These are phyloP conservation scores for Malus hybrid DNA, from an alignment of 331 rosid species.

Conservation along the genomic window DNA sequence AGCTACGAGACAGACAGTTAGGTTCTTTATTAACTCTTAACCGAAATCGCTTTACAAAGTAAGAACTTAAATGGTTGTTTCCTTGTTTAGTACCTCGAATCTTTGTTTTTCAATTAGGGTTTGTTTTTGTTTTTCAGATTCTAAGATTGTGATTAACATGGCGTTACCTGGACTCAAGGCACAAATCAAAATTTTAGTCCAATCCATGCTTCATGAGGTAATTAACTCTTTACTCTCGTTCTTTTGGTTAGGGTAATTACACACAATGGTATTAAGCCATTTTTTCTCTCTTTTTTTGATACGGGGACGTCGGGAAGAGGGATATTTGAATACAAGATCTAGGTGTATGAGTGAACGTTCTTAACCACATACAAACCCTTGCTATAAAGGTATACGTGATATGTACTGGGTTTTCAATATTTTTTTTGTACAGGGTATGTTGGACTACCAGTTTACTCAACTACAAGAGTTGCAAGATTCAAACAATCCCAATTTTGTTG, in stretches of 20 bases:
- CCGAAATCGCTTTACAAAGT: too few relatives aligned
- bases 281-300: too few relatives aligned
- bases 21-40: too few relatives aligned
- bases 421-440: not conserved
- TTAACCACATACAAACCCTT: not conserved
- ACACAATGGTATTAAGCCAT: not conserved
- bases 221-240: not conserved
- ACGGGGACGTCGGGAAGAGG: not conserved
- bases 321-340: too few relatives aligned
- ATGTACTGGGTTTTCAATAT: too few relatives aligned
- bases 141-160: not conserved
- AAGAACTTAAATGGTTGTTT: not conserved
- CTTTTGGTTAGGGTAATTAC: too few relatives aligned
- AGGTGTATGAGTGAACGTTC: not conserved
- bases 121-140: not conserved
- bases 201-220: slow-evolving; percentile 21
- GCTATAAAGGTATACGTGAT: too few relatives aligned
- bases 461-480: slow-evolving; percentile 1
- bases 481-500: too few relatives aligned
- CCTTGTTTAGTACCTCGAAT: not conserved
- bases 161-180: not conserved
- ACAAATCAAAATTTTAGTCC: slow-evolving; percentile 2
- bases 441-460: slow-evolving; percentile 12
- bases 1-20: too few relatives aligned
- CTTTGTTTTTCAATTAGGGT: not conserved